Evolutionary conservation across 768 basidiomycete species (phyloP).

Genomic region (Infundibulicybe gibba): DNA sequence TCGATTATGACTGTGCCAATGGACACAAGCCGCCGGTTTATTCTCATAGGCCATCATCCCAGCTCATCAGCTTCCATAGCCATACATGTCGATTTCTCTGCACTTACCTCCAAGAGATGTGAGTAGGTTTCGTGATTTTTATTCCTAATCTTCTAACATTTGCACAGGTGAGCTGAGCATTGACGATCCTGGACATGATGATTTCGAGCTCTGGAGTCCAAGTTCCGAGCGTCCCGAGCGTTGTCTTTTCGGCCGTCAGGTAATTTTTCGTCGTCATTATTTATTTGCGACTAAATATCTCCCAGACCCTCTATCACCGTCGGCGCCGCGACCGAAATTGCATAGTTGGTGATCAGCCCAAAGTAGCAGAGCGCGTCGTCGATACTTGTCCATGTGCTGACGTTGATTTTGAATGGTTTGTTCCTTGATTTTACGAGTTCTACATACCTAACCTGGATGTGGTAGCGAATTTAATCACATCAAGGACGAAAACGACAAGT

Average conservation of each 20-base stretch:
- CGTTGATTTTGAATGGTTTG: slow-evolving; percentile 94
- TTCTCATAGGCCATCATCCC: slow-evolving; percentile 70
- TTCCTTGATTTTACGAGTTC: neutral
- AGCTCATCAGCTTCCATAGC: slow-evolving; percentile 51
- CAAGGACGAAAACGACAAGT: slow-evolving; percentile 64
- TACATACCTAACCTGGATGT: neutral
- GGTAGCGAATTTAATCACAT: slow-evolving; percentile 91
- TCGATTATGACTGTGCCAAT: slow-evolving; percentile 83
- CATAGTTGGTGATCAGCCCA: slow-evolving; percentile 70
- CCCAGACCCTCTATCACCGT: slow-evolving; percentile 87
- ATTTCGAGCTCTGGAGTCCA: slow-evolving; percentile 97
- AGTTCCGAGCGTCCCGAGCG: slow-evolving; percentile 82
- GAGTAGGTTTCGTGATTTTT: slow-evolving; percentile 21
- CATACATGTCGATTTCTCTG: slow-evolving; percentile 86
- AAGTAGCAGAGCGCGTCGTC: slow-evolving; percentile 47
- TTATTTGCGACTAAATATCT: neutral
- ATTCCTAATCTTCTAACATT: slow-evolving; percentile 3
- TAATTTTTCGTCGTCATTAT: slow-evolving; percentile 24
- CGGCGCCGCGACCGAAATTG: slow-evolving; percentile 78
- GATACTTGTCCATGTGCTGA: slow-evolving; percentile 69
- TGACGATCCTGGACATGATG: slow-evolving; percentile 77
- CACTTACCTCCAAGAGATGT: slow-evolving; percentile 77
- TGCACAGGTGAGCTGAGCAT: slow-evolving; percentile 59
- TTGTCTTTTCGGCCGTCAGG: slow-evolving; percentile 92
- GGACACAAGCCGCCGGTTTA: slow-evolving; percentile 90